Evolutionary conservation across 768 basidiomycete species (phyloP).

Genomic region (Amanita polypyramis): DNA sequence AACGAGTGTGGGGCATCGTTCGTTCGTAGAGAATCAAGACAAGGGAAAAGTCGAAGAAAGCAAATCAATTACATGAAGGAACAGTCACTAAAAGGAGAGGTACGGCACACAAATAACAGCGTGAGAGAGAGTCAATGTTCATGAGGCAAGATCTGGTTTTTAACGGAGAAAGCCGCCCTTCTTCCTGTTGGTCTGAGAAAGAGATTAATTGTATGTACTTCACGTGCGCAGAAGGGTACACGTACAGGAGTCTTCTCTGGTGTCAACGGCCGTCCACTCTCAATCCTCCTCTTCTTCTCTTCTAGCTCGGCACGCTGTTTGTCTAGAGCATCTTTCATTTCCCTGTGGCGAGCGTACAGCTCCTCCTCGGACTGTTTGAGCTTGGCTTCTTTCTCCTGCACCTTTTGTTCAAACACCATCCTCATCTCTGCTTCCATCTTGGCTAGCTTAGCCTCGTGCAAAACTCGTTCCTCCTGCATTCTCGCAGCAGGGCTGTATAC

Average conservation of each 20-base stretch:
- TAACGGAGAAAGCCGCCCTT: slow-evolving; percentile 65
- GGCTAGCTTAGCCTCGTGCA: slow-evolving; percentile 94
- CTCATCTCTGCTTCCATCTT: slow-evolving; percentile 99
- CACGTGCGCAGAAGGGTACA: slow-evolving; percentile 12
- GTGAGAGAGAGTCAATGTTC: slow-evolving; percentile 16
- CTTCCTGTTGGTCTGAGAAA: slow-evolving; percentile 47
- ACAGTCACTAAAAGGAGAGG: slow-evolving; percentile 15
- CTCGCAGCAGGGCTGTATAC: slow-evolving; percentile 79
- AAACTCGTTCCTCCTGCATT: slow-evolving; percentile 89
- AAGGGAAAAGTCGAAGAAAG: slow-evolving; percentile 25
- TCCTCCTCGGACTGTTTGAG: slow-evolving; percentile 99
- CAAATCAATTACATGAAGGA: slow-evolving; percentile 30
- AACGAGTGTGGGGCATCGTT: slow-evolving; percentile 38
- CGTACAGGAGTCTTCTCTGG: slow-evolving; percentile 86
- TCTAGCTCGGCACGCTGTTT: slow-evolving; percentile 93
- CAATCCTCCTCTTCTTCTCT: slow-evolving; percentile 95
- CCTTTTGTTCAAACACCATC: slow-evolving; percentile 99
- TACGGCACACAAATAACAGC: slow-evolving; percentile 19
- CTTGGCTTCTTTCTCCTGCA: slow-evolving; percentile 98
- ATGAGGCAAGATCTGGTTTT: slow-evolving; percentile 21
- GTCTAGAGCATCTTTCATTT: slow-evolving; percentile 99
- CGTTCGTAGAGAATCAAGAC: slow-evolving; percentile 45
- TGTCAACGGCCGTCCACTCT: slow-evolving; percentile 88
- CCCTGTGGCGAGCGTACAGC: slow-evolving; percentile 95
- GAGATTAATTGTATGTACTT: slow-evolving; percentile 11